Conservation (phyloP, 257 asterid genomes). For the Salvia hispanica region DNA sequence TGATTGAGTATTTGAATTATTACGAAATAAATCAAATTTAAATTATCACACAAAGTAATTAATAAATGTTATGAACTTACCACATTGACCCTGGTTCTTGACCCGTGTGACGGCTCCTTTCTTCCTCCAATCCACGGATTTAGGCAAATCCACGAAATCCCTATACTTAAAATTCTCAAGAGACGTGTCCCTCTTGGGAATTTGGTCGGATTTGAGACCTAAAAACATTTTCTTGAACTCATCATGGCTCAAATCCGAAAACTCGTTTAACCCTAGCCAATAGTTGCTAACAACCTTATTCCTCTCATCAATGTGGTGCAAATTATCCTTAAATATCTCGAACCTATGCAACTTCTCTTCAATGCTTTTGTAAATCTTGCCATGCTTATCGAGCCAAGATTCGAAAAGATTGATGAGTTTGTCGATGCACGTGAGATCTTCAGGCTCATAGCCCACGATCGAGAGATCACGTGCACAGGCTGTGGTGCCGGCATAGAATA, state of each 20-base stretch:
- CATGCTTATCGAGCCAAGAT: slow-evolving; percentile 58
- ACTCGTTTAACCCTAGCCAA: slow-evolving; percentile 71
- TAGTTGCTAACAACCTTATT: slow-evolving; percentile 52
- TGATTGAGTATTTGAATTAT: neutral
- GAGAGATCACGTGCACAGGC: slow-evolving; percentile 52
- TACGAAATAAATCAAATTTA: too few relatives aligned
- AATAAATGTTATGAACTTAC: slow-evolving; percentile 35
- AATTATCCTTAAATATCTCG: slow-evolving; percentile 63
- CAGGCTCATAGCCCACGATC: slow-evolving; percentile 58
- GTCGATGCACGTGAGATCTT: slow-evolving; percentile 57
- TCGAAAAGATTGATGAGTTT: slow-evolving; percentile 64
- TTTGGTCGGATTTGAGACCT: slow-evolving; percentile 48
- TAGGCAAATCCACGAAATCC: slow-evolving; percentile 50
- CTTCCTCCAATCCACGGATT: slow-evolving; percentile 68
- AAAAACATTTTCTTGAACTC: slow-evolving; percentile 61
- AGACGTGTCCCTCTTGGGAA: slow-evolving; percentile 21
- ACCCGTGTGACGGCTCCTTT: slow-evolving; percentile 67
- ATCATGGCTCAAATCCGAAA: slow-evolving; percentile 64
- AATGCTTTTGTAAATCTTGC: slow-evolving; percentile 47
- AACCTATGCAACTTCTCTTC: slow-evolving; percentile 71
- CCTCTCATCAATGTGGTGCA: slow-evolving; percentile 68
- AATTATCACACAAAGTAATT: too few relatives aligned
- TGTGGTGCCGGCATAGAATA: slow-evolving; percentile 30
- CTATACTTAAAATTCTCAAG: slow-evolving; percentile 39
- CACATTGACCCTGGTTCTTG: slow-evolving; percentile 69